phyloP scores from a whole-genome alignment of 768 basidiomycete species.

The Naganishia friedmannii region DNA sequence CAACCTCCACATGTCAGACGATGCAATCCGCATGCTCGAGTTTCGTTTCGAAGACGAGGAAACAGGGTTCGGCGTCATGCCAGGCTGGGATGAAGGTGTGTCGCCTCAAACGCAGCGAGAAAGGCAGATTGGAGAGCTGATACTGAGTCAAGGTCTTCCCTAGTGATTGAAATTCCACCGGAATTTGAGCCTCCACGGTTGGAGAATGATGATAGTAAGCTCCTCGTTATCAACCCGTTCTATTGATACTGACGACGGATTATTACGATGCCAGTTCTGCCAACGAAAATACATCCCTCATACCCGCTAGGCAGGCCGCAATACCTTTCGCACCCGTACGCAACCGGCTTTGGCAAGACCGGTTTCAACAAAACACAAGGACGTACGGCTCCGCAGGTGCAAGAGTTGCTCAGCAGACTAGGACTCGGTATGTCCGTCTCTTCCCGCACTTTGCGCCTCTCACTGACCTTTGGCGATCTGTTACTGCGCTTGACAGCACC shows the following conservation, averaged over 20 bases:
- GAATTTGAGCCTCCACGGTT: slow-evolving; percentile 28
- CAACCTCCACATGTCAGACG: slow-evolving; percentile 29
- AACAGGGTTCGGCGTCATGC: slow-evolving; percentile 28
- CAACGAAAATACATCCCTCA: slow-evolving; percentile 29
- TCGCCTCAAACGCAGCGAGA: not conserved
- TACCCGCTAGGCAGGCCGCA: slow-evolving; percentile 29
- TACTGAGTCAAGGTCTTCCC: no score
- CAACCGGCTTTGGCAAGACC: slow-evolving; percentile 11
- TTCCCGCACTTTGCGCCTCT: not conserved
- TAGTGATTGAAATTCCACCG: slow-evolving; percentile 30
- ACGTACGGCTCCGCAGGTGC: slow-evolving; percentile 21
- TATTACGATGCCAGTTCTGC: slow-evolving; percentile 1
- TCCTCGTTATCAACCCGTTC: not conserved
- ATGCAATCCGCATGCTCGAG: slow-evolving; percentile 32
- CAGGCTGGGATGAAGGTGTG: slow-evolving; percentile 31
- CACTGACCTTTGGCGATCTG: not conserved
- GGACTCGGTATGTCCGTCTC: slow-evolving; percentile 20
- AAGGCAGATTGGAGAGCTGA: not conserved
- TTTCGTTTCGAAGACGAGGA: slow-evolving; percentile 29
- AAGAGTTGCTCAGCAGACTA: slow-evolving; percentile 13
- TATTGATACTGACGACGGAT: no score
- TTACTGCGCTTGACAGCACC: not conserved
- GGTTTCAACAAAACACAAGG: slow-evolving; percentile 16
- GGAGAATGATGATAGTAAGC: slow-evolving; percentile 30
- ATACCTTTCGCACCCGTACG: slow-evolving; percentile 21